Evolutionary conservation across 106 monocot species (phyloP).

Genomic region (Xerophyta viscosa): DNA sequence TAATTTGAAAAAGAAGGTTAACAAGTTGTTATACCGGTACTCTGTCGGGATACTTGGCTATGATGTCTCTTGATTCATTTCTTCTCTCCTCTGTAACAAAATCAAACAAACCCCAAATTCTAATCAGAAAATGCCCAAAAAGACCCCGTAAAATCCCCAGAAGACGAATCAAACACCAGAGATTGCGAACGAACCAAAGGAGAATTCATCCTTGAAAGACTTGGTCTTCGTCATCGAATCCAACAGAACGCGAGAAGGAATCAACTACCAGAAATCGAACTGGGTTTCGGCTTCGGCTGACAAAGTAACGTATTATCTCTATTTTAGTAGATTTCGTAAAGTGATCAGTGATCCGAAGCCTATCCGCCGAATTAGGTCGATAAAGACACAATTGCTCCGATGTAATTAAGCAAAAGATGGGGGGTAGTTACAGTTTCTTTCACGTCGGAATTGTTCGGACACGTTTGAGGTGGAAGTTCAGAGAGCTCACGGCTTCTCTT

Average conservation of each 20-base stretch:
- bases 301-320: too few species aligned
- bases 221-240: constrained; percentile 25
- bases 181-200: constrained; percentile 37
- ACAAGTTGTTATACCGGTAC: constrained; percentile 41
- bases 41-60: constrained; percentile 57
- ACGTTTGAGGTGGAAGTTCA: too few species aligned
- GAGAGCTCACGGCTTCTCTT: too few species aligned
- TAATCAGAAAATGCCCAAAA: background rate
- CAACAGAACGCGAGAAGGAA: background rate
- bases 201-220: constrained; percentile 63
- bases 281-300: too few species aligned
- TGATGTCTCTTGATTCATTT: constrained; percentile 48
- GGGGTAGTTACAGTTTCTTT: too few species aligned
- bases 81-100: constrained; percentile 45
- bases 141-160: background rate
- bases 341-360: too few species aligned
- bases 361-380: too few species aligned
- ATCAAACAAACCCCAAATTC: background rate
- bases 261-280: background rate
- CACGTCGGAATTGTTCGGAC: too few species aligned
- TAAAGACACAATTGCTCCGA: too few species aligned
- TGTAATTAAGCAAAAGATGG: too few species aligned
- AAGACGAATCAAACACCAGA: background rate
- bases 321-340: too few species aligned
- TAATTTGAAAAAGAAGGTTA: too few species aligned